phyloP scores from a whole-genome alignment of 2,329 filamentous ascomycete species.

The Zymoseptoria tritici region DNA sequence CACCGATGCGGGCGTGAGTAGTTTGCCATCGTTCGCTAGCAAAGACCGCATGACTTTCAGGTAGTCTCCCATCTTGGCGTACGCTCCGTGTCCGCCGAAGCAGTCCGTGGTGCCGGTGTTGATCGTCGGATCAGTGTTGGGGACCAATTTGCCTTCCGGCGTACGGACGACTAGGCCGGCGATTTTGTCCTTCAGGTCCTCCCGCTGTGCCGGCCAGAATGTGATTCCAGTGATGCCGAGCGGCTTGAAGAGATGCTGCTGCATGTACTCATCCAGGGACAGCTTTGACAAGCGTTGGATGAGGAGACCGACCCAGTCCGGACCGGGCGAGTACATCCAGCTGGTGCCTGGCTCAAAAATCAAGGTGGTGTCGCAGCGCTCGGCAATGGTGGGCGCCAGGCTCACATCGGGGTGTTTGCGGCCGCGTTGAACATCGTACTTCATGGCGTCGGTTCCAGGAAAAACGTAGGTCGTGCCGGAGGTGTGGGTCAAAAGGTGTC shows the following conservation, averaged over 20 bases:
- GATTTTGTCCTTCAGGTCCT: conserved; percentile 13
- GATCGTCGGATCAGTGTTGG: conserved; percentile 13
- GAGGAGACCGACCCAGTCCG: conserved; percentile 49
- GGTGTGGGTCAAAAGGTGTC: conserved; percentile 46
- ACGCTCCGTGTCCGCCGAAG: conserved; percentile 29
- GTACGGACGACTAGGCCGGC: conserved; percentile 19
- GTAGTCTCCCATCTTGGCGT: conserved; percentile 35
- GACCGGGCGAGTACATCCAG: conserved; percentile 44
- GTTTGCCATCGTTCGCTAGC: conserved; percentile 42
- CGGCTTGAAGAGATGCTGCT: conserved; percentile 39
- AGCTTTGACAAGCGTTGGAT: conserved; percentile 42
- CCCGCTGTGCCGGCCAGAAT: conserved; percentile 22
- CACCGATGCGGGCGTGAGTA: conserved; percentile 39
- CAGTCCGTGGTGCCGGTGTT: conserved; percentile 25
- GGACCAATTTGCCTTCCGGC: conserved; percentile 14
- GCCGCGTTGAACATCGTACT: conserved; percentile 14
- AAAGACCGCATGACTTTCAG: conserved; percentile 41
- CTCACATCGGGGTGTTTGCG: background rate
- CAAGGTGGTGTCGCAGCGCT: conserved; percentile 40
- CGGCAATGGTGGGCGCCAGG: conserved; percentile 32
- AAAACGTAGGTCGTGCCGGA: conserved; percentile 44
- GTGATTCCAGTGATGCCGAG: conserved; percentile 35
- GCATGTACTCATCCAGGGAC: conserved; percentile 39
- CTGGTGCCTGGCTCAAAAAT: conserved; percentile 44
- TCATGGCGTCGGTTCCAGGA: conserved; percentile 28